These are phyloP conservation scores for Phaeomoniella chlamydospora DNA, from an alignment of 2,329 filamentous ascomycete genomes.

Conservation along the genomic window DNA sequence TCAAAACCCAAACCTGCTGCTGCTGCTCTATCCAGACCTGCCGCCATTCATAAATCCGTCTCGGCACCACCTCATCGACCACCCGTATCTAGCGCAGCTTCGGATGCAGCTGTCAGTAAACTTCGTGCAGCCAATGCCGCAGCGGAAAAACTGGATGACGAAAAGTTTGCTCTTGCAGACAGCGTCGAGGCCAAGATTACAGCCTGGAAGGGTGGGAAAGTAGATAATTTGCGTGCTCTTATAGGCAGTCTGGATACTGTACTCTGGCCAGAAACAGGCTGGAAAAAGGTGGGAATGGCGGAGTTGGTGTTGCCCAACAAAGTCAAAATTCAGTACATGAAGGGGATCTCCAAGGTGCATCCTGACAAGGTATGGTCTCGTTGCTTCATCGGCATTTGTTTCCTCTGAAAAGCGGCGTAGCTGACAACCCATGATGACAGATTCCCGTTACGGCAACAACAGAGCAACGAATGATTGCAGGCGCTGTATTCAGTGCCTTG, in stretches of 20 bases:
- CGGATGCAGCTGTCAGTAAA: slow-evolving; percentile 65
- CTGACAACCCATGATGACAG: slow-evolving; percentile 19
- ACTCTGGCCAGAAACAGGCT: slow-evolving; percentile 80
- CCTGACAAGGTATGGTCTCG: slow-evolving; percentile 74
- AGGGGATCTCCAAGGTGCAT: slow-evolving; percentile 96
- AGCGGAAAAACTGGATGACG: slow-evolving; percentile 75
- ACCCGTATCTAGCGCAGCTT: slow-evolving; percentile 25
- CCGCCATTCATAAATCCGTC: slow-evolving; percentile 21
- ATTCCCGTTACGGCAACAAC: slow-evolving; percentile 50
- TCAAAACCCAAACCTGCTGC: slow-evolving; percentile 24
- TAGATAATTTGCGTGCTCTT: slow-evolving; percentile 80
- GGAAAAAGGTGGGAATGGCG: slow-evolving; percentile 93
- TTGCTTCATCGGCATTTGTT: neutral
- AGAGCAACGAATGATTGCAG: slow-evolving; percentile 53
- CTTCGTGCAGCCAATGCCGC: slow-evolving; percentile 74
- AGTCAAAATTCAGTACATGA: slow-evolving; percentile 98
- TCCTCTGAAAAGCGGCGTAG: neutral
- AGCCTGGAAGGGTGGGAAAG: slow-evolving; percentile 79
- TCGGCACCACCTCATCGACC: slow-evolving; percentile 11
- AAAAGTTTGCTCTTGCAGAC: slow-evolving; percentile 81
- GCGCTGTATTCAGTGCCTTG: slow-evolving; percentile 47
- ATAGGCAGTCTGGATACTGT: slow-evolving; percentile 77
- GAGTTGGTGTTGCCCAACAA: slow-evolving; percentile 86
- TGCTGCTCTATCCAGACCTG: slow-evolving; percentile 18
- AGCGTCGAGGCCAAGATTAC: slow-evolving; percentile 66